Percentiles rank a stretch among this genome's conserved stretches.
Conservation (phyloP, 495 filamentous ascomycete genomes). For the Polyplosphaeria fusca region DNA sequence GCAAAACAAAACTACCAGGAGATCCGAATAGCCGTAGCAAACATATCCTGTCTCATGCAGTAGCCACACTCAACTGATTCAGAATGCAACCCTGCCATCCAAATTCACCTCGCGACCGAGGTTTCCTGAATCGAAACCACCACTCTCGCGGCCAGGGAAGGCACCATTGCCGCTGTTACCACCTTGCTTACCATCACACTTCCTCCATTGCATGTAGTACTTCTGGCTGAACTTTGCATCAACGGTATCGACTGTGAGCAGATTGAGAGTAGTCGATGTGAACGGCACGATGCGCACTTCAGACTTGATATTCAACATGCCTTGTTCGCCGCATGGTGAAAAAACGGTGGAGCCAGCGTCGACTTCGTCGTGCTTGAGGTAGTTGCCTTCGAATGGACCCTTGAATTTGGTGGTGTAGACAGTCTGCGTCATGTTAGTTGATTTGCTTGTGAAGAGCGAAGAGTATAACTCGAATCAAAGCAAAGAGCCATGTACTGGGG, state of each 20-base stretch:
- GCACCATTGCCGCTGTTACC: not conserved
- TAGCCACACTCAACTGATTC: too few species aligned
- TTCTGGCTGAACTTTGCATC: constrained; percentile 28
- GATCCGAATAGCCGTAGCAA: too few species aligned
- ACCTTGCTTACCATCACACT: constrained; percentile 2
- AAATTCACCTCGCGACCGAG: constrained; percentile 1
- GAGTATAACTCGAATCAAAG: not conserved
- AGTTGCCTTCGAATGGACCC: constrained; percentile 24
- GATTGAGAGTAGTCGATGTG: constrained; percentile 17
- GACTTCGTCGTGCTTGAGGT: constrained; percentile 30
- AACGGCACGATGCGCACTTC: constrained; percentile 27
- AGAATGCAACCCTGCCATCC: not conserved
- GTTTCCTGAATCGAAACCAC: not conserved
- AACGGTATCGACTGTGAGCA: constrained; percentile 28
- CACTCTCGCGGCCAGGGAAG: not conserved
- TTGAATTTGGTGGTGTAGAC: constrained; percentile 20
- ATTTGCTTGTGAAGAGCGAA: not conserved
- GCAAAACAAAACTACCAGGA: too few species aligned
- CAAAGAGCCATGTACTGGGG: not conserved
- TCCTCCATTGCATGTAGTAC: constrained; percentile 28
- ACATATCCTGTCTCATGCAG: too few species aligned
- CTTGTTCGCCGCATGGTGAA: constrained; percentile 26
- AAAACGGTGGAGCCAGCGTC: constrained; percentile 20
- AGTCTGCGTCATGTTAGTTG: constrained; percentile 11
- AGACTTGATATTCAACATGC: constrained; percentile 32